Base-by-base conservation (phyloP, 495 filamentous ascomycete genomes). In the Monascus purpureus region DNA sequence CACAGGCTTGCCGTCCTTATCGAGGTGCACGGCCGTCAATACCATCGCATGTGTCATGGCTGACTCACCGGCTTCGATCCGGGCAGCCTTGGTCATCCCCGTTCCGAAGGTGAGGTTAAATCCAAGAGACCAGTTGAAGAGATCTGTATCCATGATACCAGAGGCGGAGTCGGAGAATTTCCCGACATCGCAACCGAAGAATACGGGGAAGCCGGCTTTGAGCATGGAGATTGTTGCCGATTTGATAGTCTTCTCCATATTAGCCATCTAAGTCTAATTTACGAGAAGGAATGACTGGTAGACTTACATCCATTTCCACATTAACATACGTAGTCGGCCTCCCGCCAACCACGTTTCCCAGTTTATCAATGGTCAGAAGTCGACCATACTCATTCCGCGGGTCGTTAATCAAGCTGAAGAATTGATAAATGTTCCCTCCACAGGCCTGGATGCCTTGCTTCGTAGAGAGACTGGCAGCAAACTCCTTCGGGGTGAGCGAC, bases 31-130 rank as follows among this genome's bases (percentile, higher is more conserved):
- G 0, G 68, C 85, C 2, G 81, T 92, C 28, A 93, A 55, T 2
- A 90, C 81, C 84, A 93, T 93, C 0, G 84, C 84, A 45, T 90
- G 84, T 6, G 82, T 93, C 84, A 93, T 88, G 4, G 63, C 57
- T 13, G 67, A 73, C 56, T 90, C 84, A 4, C 78, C 74, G 0
- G 73, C 77, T 38, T 67, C 53, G 9, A 92, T 56, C 0, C 82
- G 51, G 30, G 80, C 66, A 2, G 76, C 75, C 59, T 92, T 93
- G 43, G 61, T 68, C 65, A 87, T 62, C 1, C 72, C 72, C 15
- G 20, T 22, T 5, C 20, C 20, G 20, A 90, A 59, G 7, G 51
- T 54, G 37, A 86, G 56, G 37, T 85, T 81, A 57, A 90, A 85
- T 3, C 79, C 84, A 1, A 90, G 71, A 38, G 75, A 62, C 47